These are phyloP conservation scores for Trichoderma endophyticum DNA, from an alignment of 2,329 filamentous ascomycete species.

Conservation along the genomic window DNA sequence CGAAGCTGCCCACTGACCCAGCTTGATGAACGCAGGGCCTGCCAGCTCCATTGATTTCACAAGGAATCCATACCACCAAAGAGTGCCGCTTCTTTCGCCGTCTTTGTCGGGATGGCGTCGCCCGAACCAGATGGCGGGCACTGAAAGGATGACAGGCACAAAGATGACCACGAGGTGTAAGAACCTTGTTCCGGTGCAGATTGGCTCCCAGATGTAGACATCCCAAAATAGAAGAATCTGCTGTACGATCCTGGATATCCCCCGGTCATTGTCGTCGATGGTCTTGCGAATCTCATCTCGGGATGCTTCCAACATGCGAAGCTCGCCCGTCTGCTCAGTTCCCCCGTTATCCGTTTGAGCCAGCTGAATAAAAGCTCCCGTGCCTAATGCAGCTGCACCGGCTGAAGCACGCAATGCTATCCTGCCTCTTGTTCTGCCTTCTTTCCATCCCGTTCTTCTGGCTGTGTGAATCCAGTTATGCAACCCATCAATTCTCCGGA, in stretches of 20 bases:
- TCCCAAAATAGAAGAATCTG: conserved; percentile 66
- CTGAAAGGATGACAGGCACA: conserved; percentile 77
- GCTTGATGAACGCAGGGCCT: conserved; percentile 96
- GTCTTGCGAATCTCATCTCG: conserved; percentile 71
- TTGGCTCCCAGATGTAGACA: conserved; percentile 73
- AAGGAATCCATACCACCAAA: conserved; percentile 94
- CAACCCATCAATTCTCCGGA: conserved; percentile 24
- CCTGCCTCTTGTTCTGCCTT: conserved; percentile 21
- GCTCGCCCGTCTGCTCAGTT: conserved; percentile 65
- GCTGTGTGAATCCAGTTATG: conserved; percentile 27
- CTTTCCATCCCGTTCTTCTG: conserved; percentile 28
- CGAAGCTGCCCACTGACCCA: conserved; percentile 98
- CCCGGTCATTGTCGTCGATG: conserved; percentile 59
- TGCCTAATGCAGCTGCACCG: conserved; percentile 46
- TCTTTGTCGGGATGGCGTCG: conserved; percentile 58
- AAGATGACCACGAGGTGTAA: conserved; percentile 85
- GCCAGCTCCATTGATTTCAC: conserved; percentile 88
- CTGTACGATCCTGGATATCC: conserved; percentile 56
- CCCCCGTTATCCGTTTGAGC: conserved; percentile 53
- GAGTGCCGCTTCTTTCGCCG: conserved; percentile 73
- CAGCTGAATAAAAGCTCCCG: conserved; percentile 55
- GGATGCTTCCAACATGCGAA: conserved; percentile 82
- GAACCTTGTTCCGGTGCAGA: conserved; percentile 85
- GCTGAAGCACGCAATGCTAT: conserved; percentile 40
- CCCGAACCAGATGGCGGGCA: conserved; percentile 81